phyloP scores from a whole-genome alignment of 306 rosid species.

The Carpinus fangiana region DNA sequence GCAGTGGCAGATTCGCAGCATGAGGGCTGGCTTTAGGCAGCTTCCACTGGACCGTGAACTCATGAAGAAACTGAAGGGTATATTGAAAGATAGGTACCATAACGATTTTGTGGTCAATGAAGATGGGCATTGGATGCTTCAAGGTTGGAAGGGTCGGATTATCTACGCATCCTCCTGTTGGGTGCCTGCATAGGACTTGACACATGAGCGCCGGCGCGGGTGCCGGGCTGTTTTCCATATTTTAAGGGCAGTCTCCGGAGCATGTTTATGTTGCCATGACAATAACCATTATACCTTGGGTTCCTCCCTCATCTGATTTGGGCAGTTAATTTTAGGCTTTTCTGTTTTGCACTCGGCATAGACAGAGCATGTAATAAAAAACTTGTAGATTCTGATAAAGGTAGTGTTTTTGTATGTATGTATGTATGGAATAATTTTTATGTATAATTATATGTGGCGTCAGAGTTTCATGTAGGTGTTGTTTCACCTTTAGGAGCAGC shows the following conservation, averaged over 20 bases:
- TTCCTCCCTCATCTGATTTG: neutral
- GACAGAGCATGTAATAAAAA: neutral
- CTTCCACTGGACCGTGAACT: conserved; percentile 46
- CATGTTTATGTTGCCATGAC: neutral
- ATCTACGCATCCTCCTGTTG: conserved; percentile 55
- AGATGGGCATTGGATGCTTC: conserved; percentile 68
- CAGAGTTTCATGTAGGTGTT: neutral
- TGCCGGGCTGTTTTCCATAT: neutral
- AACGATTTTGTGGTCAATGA: conserved; percentile 53
- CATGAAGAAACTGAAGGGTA: conserved; percentile 41
- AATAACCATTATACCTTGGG: neutral
- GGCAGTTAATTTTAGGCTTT: neutral
- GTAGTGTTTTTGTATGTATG: neutral
- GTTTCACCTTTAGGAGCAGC: neutral
- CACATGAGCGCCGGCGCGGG: neutral
- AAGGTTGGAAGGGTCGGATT: conserved; percentile 77
- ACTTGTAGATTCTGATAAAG: neutral
- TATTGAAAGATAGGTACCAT: conserved; percentile 37
- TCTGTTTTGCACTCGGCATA: neutral
- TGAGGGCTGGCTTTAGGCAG: conserved; percentile 56
- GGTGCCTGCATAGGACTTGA: conserved; percentile 43
- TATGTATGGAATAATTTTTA: neutral
- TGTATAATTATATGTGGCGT: neutral
- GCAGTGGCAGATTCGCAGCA: conserved; percentile 61
- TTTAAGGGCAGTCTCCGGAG: conserved; percentile 9